phyloP scores from a whole-genome alignment of 2,329 filamentous ascomycete genomes.

The Pleomassaria siparia region DNA sequence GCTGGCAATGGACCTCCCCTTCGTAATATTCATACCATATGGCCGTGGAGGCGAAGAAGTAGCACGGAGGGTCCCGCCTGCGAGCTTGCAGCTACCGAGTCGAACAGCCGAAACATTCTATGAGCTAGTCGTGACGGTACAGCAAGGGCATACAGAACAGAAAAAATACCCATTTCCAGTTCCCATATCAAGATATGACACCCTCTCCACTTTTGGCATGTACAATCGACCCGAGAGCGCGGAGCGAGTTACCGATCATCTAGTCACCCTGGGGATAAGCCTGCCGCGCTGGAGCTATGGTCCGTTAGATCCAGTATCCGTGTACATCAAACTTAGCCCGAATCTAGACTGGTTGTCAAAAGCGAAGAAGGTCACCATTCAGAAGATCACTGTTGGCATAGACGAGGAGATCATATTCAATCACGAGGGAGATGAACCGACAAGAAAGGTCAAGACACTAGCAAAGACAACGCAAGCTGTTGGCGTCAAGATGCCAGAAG shows the following conservation, averaged over 20 bases:
- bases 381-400: slow-evolving; percentile 89
- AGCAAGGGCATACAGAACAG: slow-evolving; percentile 84
- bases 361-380: slow-evolving; percentile 87
- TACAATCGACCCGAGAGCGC: slow-evolving; percentile 94
- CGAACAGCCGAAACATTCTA: slow-evolving; percentile 97
- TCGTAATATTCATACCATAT: slow-evolving; percentile 96
- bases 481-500: slow-evolving; percentile 82
- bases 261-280: slow-evolving; percentile 89
- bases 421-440: slow-evolving; percentile 92
- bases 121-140: slow-evolving; percentile 92
- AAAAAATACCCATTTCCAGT: slow-evolving; percentile 91
- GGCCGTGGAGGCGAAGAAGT: slow-evolving; percentile 88
- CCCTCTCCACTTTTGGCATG: slow-evolving; percentile 97
- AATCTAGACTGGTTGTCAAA: slow-evolving; percentile 91
- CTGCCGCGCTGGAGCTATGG: slow-evolving; percentile 96
- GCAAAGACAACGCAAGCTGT: slow-evolving; percentile 81
- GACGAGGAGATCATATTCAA: slow-evolving; percentile 99
- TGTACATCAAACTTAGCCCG: slow-evolving; percentile 91
- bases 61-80: slow-evolving; percentile 85
- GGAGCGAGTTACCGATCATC: slow-evolving; percentile 81
- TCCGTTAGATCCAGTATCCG: slow-evolving; percentile 89
- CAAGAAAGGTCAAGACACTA: slow-evolving; percentile 83
- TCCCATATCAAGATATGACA: slow-evolving; percentile 91
- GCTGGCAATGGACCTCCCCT: slow-evolving; percentile 94
- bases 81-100: slow-evolving; percentile 85